These are phyloP conservation scores for Hypoxylon sp. DNA, from an alignment of 2,329 filamentous ascomycete genomes.

Conservation along the genomic window DNA sequence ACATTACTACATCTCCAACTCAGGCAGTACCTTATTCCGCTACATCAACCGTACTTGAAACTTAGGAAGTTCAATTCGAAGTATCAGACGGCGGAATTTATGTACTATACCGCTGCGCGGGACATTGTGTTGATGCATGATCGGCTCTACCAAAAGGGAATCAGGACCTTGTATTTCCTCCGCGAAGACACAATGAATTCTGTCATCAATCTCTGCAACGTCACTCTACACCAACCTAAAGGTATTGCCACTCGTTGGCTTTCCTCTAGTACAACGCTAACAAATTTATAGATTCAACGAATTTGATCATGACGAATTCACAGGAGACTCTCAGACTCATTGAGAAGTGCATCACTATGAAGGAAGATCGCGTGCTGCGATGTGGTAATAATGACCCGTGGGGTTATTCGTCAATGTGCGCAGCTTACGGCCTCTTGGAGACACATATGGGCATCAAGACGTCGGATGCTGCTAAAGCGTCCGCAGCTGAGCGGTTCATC, in stretches of 20 bases:
- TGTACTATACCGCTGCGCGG: conserved; percentile 73
- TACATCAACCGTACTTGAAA: conserved; percentile 72
- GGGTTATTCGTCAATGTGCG: conserved; percentile 74
- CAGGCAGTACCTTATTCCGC: conserved; percentile 71
- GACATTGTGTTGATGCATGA: conserved; percentile 74
- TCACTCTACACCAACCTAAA: conserved; percentile 71
- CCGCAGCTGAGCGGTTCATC: conserved; percentile 71
- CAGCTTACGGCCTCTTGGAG: conserved; percentile 69
- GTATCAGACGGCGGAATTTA: conserved; percentile 73
- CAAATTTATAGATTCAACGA: conserved; percentile 61
- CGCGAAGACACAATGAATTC: conserved; percentile 71
- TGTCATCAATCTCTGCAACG: conserved; percentile 71
- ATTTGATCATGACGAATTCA: conserved; percentile 73
- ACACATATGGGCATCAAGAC: conserved; percentile 71
- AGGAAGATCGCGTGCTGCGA: conserved; percentile 71
- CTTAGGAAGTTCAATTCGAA: conserved; percentile 71
- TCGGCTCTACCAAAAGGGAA: conserved; percentile 69
- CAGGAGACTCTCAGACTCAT: conserved; percentile 72
- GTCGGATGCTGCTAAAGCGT: conserved; percentile 68
- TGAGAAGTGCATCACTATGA: conserved; percentile 71
- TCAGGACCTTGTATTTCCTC: conserved; percentile 71
- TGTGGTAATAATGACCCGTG: conserved; percentile 74
- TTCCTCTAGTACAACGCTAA: conserved; percentile 28
- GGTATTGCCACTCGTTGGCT: conserved; percentile 43
- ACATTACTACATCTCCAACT: conserved; percentile 72